Conservation (phyloP, 2,329 filamentous ascomycete species). For the Tothia fuscella region DNA sequence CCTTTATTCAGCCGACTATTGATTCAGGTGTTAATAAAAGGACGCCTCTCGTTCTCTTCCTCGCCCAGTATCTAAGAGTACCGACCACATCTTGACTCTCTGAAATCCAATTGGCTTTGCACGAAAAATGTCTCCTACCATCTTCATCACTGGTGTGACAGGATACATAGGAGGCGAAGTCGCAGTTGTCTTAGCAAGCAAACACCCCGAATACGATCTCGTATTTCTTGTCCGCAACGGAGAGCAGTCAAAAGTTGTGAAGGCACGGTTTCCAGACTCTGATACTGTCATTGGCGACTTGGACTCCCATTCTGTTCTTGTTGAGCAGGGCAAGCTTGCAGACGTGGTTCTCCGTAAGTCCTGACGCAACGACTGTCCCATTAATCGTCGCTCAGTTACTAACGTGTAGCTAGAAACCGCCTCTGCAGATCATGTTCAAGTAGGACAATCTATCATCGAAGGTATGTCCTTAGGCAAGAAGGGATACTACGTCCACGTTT, state of each 20-base stretch:
- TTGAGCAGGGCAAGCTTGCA: background rate
- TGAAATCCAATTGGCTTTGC: too few relatives aligned
- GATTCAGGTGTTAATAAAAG: too few relatives aligned
- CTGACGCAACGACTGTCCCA: background rate
- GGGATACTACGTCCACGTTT: constrained; percentile 1
- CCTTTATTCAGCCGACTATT: too few relatives aligned
- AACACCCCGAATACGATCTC: background rate
- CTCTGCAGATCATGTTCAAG: background rate
- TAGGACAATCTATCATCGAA: background rate
- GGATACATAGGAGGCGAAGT: background rate
- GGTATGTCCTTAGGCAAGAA: background rate
- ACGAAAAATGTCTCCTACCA: background rate
- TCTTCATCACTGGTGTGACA: constrained; percentile 5
- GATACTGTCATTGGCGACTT: constrained; percentile 2
- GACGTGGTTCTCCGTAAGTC: constrained; percentile 3
- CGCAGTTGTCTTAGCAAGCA: background rate
- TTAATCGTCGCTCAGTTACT: background rate
- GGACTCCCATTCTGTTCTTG: constrained; percentile 1
- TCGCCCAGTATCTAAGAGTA: too few relatives aligned
- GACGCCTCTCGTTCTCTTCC: too few relatives aligned
- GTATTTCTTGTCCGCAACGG: background rate
- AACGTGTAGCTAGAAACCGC: background rate
- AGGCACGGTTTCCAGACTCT: background rate
- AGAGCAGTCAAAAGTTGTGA: background rate
- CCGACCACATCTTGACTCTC: too few relatives aligned